These are phyloP conservation scores for Fusarium neocosmosporiellum DNA, from an alignment of 2,329 filamentous ascomycete species.

Conservation along the genomic window DNA sequence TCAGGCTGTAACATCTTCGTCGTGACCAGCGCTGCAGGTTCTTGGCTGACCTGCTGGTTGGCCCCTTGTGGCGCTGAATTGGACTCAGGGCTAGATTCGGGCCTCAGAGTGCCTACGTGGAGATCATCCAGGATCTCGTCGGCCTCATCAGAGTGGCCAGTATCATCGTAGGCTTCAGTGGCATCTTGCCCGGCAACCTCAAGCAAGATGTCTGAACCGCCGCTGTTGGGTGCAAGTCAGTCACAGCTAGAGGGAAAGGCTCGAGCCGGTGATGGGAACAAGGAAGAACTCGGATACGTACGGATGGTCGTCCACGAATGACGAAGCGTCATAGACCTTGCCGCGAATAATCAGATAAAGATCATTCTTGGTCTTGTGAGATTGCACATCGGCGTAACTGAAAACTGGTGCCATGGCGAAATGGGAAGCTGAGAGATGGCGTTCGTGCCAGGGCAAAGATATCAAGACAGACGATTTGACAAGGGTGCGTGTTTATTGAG, in stretches of 20 bases:
- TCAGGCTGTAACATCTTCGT: constrained; percentile 84
- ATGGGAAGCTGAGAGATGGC: neutral
- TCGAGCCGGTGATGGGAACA: neutral
- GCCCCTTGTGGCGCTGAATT: neutral
- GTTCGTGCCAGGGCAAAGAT: neutral
- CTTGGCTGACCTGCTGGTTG: neutral
- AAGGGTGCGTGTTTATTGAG: neutral
- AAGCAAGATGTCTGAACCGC: constrained; percentile 16
- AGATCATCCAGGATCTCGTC: constrained; percentile 13
- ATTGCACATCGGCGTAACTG: constrained; percentile 5
- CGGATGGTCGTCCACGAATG: constrained; percentile 13
- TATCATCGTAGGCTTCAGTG: constrained; percentile 14
- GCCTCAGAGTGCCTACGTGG: constrained; percentile 1
- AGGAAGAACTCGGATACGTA: neutral
- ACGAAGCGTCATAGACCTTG: constrained; percentile 11
- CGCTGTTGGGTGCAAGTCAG: constrained; percentile 7
- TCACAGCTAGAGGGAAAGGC: neutral
- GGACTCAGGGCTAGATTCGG: constrained; percentile 53
- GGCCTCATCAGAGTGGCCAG: constrained; percentile 18
- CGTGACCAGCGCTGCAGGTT: constrained; percentile 64
- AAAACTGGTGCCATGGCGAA: constrained; percentile 5
- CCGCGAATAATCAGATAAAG: constrained; percentile 17
- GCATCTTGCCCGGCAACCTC: constrained; percentile 26
- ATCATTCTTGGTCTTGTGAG: constrained; percentile 13
- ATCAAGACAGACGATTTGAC: neutral